phyloP scores from a whole-genome alignment of 805 yeast genomes.

The Dipodascopsis uninucleata region DNA sequence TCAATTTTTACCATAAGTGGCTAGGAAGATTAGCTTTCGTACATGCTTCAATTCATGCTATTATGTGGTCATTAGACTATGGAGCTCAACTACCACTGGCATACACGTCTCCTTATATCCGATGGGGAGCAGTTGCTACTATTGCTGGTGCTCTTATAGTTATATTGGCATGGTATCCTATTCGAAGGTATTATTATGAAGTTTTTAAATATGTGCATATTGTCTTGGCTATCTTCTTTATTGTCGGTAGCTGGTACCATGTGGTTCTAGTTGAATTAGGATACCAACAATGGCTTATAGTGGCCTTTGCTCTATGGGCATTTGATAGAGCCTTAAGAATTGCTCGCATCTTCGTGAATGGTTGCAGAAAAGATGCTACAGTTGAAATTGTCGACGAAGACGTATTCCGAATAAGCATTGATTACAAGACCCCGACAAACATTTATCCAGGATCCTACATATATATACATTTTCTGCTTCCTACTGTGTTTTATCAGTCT shows the following conservation, averaged over 20 bases:
- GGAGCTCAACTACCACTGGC: slow-evolving; percentile 3
- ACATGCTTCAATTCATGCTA: slow-evolving; percentile 53
- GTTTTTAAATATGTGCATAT: slow-evolving; percentile 56
- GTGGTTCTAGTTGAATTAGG: slow-evolving; percentile 37
- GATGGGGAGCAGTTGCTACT: slow-evolving; percentile 41
- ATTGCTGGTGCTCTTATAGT: slow-evolving; percentile 42
- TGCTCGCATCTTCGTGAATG: slow-evolving; percentile 42
- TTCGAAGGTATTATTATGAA: slow-evolving; percentile 58
- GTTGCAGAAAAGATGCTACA: not conserved
- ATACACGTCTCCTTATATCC: slow-evolving; percentile 12
- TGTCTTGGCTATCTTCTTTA: slow-evolving; percentile 49
- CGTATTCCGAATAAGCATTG: slow-evolving; percentile 3
- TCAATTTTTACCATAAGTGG: slow-evolving; percentile 64
- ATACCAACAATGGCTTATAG: slow-evolving; percentile 52
- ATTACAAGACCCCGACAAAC: not conserved
- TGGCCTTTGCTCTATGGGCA: slow-evolving; percentile 63
- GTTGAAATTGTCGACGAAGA: slow-evolving; percentile 1
- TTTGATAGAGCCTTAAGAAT: slow-evolving; percentile 60
- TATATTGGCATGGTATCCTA: slow-evolving; percentile 47
- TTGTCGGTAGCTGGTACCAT: slow-evolving; percentile 59
- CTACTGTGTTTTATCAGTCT: slow-evolving; percentile 7
- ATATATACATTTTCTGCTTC: slow-evolving; percentile 10
- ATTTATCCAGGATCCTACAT: slow-evolving; percentile 19
- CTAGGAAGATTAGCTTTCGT: slow-evolving; percentile 49
- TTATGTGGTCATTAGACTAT: slow-evolving; percentile 49